Percentiles rank a stretch among this genome's conserved stretches.
phyloP scores from a whole-genome alignment of 2,329 filamentous ascomycete species.

The Trichoderma brevicompactum region DNA sequence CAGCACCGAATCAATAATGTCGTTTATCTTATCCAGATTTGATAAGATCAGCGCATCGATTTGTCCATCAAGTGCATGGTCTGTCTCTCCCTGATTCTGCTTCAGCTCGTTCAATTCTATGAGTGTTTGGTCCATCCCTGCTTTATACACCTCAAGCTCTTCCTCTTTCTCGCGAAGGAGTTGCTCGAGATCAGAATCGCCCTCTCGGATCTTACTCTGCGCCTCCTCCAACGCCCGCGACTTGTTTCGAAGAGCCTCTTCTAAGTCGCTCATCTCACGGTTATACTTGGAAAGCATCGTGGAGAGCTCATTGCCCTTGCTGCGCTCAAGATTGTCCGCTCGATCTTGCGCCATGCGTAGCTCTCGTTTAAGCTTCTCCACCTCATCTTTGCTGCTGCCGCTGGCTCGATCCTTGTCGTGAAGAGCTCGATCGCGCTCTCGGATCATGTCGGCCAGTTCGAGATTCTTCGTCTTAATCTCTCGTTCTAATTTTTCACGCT shows the following conservation, averaged over 20 bases:
- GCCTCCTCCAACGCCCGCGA: conserved; percentile 83
- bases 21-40: conserved; percentile 91
- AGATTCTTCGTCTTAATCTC: conserved; percentile 99
- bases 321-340: conserved; percentile 87
- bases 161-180: conserved; percentile 93
- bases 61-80: conserved; percentile 83
- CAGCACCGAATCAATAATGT: conserved; percentile 95
- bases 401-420: conserved; percentile 89
- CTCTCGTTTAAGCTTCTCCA: conserved; percentile 94
- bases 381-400: conserved; percentile 86
- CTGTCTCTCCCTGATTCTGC: conserved; percentile 73
- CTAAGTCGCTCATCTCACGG: conserved; percentile 93
- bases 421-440: conserved; percentile 88
- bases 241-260: conserved; percentile 89
- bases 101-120: conserved; percentile 89
- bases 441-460: conserved; percentile 98
- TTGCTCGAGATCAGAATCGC: conserved; percentile 82
- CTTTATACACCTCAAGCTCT: conserved; percentile 97
- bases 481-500: conserved; percentile 90
- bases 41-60: conserved; percentile 87
- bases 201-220: conserved; percentile 76
- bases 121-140: conserved; percentile 94
- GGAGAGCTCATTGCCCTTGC: conserved; percentile 93
- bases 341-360: conserved; percentile 88
- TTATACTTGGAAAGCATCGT: conserved; percentile 96